phyloP scores from a whole-genome alignment of 108 stramenopile genomes.

The Pseudonitzschia delicatissima region DNA sequence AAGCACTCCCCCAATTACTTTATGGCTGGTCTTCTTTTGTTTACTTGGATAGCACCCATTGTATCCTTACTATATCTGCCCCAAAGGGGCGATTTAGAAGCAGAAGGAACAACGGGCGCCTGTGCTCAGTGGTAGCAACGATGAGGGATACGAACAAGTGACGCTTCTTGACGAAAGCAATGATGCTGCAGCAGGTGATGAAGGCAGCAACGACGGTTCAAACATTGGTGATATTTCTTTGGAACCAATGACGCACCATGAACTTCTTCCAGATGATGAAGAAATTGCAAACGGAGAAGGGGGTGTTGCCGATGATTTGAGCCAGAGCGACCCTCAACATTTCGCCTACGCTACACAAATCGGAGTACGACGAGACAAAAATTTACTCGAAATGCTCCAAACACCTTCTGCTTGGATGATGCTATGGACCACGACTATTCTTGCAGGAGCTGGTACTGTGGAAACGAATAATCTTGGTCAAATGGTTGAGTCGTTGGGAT shows the following conservation, averaged over 20 bases:
- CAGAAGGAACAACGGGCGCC: background rate
- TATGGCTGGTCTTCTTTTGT: conserved; percentile 47
- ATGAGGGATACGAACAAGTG: conserved; percentile 28
- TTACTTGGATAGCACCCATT: conserved; percentile 69
- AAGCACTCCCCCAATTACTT: conserved; percentile 30
- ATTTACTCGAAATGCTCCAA: conserved; percentile 67
- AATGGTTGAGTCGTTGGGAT: conserved; percentile 80
- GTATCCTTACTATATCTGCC: conserved; percentile 48
- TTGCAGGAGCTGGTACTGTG: conserved; percentile 78
- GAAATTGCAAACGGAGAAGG: background rate
- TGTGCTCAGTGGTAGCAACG: background rate
- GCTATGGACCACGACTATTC: conserved; percentile 70
- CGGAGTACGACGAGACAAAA: conserved; percentile 22
- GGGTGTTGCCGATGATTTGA: background rate
- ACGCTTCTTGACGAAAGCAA: conserved; percentile 11
- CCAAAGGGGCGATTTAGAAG: conserved; percentile 25
- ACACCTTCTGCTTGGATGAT: conserved; percentile 72
- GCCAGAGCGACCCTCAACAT: background rate
- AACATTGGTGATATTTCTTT: background rate
- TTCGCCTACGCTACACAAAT: background rate
- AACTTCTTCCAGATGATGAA: conserved; percentile 20
- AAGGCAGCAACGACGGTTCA: background rate
- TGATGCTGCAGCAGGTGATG: background rate
- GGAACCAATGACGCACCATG: conserved; percentile 5
- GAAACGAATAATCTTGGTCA: conserved; percentile 85